Conservation (phyloP, 2,329 filamentous ascomycete genomes). For the Aspergillus brasiliensis region DNA sequence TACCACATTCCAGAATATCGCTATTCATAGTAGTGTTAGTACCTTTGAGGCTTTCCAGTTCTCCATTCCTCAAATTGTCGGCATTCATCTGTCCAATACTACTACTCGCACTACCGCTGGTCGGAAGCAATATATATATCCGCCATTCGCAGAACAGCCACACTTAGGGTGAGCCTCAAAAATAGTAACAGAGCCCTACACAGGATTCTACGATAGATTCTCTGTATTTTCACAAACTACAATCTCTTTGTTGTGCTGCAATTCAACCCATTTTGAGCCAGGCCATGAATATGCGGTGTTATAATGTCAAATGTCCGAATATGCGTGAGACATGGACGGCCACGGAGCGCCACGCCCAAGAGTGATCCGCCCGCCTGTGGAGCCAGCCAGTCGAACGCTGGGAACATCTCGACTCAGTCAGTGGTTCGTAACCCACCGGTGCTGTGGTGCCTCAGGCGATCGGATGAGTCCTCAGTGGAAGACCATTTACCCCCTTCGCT, state of each 20-base stretch:
- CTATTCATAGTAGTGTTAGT: no score
- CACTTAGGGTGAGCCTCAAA: neutral
- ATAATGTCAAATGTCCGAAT: constrained; percentile 6
- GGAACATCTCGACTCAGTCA: neutral
- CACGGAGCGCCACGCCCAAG: constrained; percentile 1
- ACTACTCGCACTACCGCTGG: neutral
- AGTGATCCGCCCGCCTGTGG: constrained; percentile 5
- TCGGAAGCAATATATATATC: neutral
- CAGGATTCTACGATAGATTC: neutral
- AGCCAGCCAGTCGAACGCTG: constrained; percentile 2
- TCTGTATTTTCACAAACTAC: neutral
- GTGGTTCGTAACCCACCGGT: neutral
- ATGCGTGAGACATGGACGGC: constrained; percentile 8
- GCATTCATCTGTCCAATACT: neutral
- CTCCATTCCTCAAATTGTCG: no score
- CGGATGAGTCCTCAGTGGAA: neutral
- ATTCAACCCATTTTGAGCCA: no score
- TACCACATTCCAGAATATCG: no score
- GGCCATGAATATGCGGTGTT: no score
- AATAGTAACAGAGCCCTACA: neutral
- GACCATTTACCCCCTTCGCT: neutral
- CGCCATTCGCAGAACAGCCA: neutral
- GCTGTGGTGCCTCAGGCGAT: neutral
- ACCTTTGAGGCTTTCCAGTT: no score
- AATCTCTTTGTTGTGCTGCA: neutral